A percentile compares a stretch with the other conserved stretches of the same genome.
These are phyloP conservation scores for Russula griseocarnosa DNA, from an alignment of 768 basidiomycete genomes.

Conservation along the genomic window DNA sequence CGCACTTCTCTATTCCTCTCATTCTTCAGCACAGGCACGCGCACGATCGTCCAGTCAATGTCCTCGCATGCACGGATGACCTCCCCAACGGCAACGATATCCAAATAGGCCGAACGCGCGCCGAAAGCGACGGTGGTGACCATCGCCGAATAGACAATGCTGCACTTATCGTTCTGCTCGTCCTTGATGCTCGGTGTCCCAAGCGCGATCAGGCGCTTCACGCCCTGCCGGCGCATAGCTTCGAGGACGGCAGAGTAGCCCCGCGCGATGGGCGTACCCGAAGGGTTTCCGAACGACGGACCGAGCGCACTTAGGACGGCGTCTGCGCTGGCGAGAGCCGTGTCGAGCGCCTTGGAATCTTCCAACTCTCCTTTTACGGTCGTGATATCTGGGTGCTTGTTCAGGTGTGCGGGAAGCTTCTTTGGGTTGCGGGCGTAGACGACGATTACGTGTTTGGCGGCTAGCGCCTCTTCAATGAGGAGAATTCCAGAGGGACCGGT, in stretches of 20 bases:
- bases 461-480: conserved; percentile 53
- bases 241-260: conserved; percentile 55
- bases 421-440: conserved; percentile 61
- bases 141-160: conserved; percentile 43
- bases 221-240: conserved; percentile 48
- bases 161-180: conserved; percentile 52
- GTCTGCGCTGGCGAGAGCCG: conserved; percentile 54
- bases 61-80: conserved; percentile 48
- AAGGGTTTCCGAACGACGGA: conserved; percentile 42
- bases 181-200: conserved; percentile 66
- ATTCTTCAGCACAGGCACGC: conserved; percentile 62
- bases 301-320: conserved; percentile 67
- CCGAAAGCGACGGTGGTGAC: conserved; percentile 40
- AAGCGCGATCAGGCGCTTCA: conserved; percentile 61
- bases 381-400: conserved; percentile 42
- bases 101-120: conserved; percentile 58
- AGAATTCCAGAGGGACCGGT: conserved; percentile 60
- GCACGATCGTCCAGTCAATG: conserved; percentile 64
- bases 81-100: conserved; percentile 62
- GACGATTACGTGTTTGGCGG: conserved; percentile 45
- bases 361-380: conserved; percentile 55
- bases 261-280: conserved; percentile 55
- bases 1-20: conserved; percentile 43
- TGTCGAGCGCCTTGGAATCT: conserved; percentile 46
- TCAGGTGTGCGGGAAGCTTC: conserved; percentile 54